Evolutionary conservation across 75 land plant genomes (phyloP), one percentile per base, ranked within the genome.

Genomic region (Pinus tabuliformis): DNA sequence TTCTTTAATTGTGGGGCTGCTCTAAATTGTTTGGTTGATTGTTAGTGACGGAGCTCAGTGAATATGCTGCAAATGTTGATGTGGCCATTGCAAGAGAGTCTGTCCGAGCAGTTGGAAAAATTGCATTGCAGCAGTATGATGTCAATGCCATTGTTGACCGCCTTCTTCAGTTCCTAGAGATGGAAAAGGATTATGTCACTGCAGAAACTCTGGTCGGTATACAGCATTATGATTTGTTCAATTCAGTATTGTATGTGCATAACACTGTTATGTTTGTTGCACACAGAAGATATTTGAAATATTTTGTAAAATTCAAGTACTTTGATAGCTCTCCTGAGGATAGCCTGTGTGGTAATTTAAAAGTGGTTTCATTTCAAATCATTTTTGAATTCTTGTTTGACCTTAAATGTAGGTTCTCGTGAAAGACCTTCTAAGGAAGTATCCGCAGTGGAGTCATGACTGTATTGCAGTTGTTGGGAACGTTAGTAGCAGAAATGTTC

Each of bases 401-500:
- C 22, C 20, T n/a, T 59, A 73, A 36, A 20, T 62, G 57, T 78
- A 97, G 99, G 99, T 97, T 14, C 89, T 97, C 58, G 98, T 97
- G 64, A 97, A 97, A 81, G 99, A 97, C 78, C 86, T 97, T 36
- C 81, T 97, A 58, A 78, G 99, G 26, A 97, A 97, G 76, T 97
- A 97, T 77, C 99, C 99, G 9, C 98, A 97, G 70, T 97, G 99
- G 99, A 97, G 99, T 84, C 99, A 97, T 77, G 99, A 95, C 74
- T 97, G 99, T 83, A 97, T 97, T 77, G 99, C 99, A 59, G 99
- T 97, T 76, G 99, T 97, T 71, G 99, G 99, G 8, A 97, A 88
- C 77, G 97, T 97, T 26, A 97, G 99, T 79, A 95, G 91, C 76
- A 92, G 94, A 80, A 91, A 86, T 87, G 89, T 97, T 17, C 93